A percentile compares a stretch with the other conserved stretches of the same genome.
Conservation (phyloP, 148 eudicot species). For the Agrostemma githago region DNA sequence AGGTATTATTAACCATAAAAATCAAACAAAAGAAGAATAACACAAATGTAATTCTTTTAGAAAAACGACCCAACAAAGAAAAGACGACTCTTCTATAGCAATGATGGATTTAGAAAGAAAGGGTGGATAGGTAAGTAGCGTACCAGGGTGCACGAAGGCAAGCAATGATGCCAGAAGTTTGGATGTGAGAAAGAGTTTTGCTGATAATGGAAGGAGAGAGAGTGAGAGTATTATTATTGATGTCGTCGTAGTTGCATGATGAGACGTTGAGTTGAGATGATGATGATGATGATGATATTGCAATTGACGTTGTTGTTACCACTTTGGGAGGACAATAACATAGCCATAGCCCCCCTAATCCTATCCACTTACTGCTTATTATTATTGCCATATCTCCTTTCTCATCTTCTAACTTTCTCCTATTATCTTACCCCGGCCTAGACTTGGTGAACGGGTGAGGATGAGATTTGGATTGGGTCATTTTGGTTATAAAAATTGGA, state of each 20-base stretch:
- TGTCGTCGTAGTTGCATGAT: background rate
- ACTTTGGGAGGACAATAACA: background rate
- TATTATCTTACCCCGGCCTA: too few relatives aligned
- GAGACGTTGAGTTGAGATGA: conserved; percentile 15
- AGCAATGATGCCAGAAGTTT: conserved; percentile 55
- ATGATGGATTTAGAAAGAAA: too few relatives aligned
- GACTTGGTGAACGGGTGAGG: too few relatives aligned
- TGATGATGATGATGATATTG: background rate
- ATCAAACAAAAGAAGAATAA: too few relatives aligned
- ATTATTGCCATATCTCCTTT: conserved; percentile 26
- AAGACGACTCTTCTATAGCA: too few relatives aligned
- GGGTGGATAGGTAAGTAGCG: background rate
- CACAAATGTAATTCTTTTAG: too few relatives aligned
- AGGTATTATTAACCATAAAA: too few relatives aligned
- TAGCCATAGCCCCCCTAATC: background rate
- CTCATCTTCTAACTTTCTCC: background rate
- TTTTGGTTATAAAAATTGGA: too few relatives aligned
- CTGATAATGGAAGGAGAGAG: conserved; percentile 24
- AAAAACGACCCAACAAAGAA: too few relatives aligned
- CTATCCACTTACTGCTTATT: background rate
- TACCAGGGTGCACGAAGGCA: conserved; percentile 83
- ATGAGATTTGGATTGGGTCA: too few relatives aligned
- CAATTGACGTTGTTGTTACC: background rate
- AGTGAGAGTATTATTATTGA: background rate
- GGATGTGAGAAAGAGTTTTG: conserved; percentile 43